These are phyloP conservation scores for Bimuria novae-zelandiae DNA, from an alignment of 2,329 filamentous ascomycete genomes.

Conservation along the genomic window DNA sequence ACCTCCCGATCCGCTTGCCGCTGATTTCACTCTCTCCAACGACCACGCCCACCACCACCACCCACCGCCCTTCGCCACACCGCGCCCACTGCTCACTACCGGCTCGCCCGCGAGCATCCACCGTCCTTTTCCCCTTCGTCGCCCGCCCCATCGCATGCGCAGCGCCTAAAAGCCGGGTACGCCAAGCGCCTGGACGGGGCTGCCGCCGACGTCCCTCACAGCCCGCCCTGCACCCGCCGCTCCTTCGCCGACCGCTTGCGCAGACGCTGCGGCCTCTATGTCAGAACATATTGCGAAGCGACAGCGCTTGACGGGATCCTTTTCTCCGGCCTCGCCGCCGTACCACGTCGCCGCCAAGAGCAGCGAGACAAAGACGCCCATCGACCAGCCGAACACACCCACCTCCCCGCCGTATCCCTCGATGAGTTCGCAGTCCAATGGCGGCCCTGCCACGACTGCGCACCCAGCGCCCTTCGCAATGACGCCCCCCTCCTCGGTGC, in stretches of 20 bases:
- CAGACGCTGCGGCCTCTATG: constrained; percentile 31
- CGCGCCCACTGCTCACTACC: constrained; percentile 9
- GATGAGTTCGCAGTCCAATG: constrained; percentile 51
- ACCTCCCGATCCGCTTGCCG: neutral
- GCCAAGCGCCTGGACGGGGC: constrained; percentile 18
- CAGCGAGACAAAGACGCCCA: constrained; percentile 48
- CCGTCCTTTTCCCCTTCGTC: constrained; percentile 10
- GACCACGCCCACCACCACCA: neutral
- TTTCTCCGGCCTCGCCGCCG: constrained; percentile 52
- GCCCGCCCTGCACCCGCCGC: constrained; percentile 23
- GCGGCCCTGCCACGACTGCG: constrained; percentile 35
- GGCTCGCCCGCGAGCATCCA: constrained; percentile 11
- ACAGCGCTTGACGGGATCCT: constrained; percentile 49
- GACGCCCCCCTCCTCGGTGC: constrained; percentile 51
- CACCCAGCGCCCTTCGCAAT: constrained; percentile 34
- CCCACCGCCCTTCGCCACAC: constrained; percentile 7
- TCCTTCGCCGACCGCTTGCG: constrained; percentile 9
- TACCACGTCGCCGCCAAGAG: constrained; percentile 47
- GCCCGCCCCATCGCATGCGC: constrained; percentile 33
- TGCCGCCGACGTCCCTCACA: constrained; percentile 21
- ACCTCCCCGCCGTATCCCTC: constrained; percentile 54
- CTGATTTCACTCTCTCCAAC: neutral
- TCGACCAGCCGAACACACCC: constrained; percentile 52
- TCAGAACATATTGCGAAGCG: constrained; percentile 46
- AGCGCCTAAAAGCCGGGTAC: constrained; percentile 22